Percentiles rank a stretch among this genome's conserved stretches.
Evolutionary conservation across 2,329 filamentous ascomycete genomes (phyloP).

Genomic region (Chrysosporium keratinophilum): DNA sequence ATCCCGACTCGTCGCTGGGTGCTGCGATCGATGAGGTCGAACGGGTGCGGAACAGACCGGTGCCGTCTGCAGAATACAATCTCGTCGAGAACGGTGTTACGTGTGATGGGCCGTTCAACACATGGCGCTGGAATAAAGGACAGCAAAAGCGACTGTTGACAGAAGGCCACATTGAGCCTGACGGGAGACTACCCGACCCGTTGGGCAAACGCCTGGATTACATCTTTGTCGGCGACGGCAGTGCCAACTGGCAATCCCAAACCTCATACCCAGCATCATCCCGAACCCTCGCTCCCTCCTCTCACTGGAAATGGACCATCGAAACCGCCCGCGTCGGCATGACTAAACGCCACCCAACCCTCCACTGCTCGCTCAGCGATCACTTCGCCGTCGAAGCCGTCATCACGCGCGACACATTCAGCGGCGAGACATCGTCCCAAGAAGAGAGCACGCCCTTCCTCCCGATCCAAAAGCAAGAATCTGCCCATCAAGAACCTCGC

Average conservation of each 20-base stretch:
- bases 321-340: slow-evolving; percentile 64
- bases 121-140: slow-evolving; percentile 76
- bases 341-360: slow-evolving; percentile 65
- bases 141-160: slow-evolving; percentile 58
- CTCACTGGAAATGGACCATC: slow-evolving; percentile 54
- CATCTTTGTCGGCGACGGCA: slow-evolving; percentile 64
- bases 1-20: slow-evolving; percentile 75
- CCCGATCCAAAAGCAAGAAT: slow-evolving; percentile 17
- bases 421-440: slow-evolving; percentile 10
- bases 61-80: slow-evolving; percentile 70
- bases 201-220: slow-evolving; percentile 86
- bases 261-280: not conserved
- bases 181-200: slow-evolving; percentile 57
- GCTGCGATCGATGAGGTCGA: slow-evolving; percentile 59
- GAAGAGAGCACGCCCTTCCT: slow-evolving; percentile 16
- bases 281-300: slow-evolving; percentile 16
- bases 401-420: slow-evolving; percentile 42
- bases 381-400: slow-evolving; percentile 87
- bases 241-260: slow-evolving; percentile 5
- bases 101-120: slow-evolving; percentile 77
- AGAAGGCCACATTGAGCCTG: slow-evolving; percentile 53
- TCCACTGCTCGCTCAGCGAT: slow-evolving; percentile 81
- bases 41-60: slow-evolving; percentile 51
- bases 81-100: slow-evolving; percentile 72
- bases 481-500: not conserved